These are phyloP conservation scores for Lithospermum erythrorhizon DNA, from an alignment of 257 asterid species.

Conservation along the genomic window DNA sequence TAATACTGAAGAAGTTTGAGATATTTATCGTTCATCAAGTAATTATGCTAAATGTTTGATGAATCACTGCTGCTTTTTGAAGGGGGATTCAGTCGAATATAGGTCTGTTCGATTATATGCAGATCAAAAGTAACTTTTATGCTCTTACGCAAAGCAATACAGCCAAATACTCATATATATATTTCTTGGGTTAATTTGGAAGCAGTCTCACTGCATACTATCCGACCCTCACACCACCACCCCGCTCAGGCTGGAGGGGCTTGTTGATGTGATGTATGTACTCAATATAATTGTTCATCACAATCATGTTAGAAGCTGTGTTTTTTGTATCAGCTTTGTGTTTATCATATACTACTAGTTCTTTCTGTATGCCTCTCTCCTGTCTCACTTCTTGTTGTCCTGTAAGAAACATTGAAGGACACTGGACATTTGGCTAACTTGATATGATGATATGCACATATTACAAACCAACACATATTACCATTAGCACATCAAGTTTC, in stretches of 20 bases:
- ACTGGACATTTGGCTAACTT: no score
- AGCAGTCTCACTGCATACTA: no score
- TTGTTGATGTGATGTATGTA: no score
- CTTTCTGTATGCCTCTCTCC: neutral
- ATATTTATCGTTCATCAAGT: neutral
- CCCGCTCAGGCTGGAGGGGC: no score
- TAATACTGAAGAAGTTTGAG: neutral
- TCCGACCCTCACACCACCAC: no score
- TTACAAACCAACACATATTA: no score
- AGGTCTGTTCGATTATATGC: neutral
- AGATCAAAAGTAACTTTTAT: neutral
- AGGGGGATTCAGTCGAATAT: neutral
- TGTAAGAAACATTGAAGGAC: no score
- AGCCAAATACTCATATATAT: neutral
- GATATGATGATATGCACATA: neutral
- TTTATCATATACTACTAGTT: neutral
- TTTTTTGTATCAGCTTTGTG: slow-evolving; percentile 8
- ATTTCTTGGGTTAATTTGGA: no score
- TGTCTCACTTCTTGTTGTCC: neutral
- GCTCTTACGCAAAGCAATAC: neutral
- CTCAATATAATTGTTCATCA: neutral
- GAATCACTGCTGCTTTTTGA: slow-evolving; percentile 1
- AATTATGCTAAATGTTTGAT: slow-evolving; percentile 1
- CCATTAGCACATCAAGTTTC: neutral
- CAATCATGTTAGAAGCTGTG: slow-evolving; percentile 6